Conservation (phyloP, 805 yeast species). For the Candida patagonica region DNA sequence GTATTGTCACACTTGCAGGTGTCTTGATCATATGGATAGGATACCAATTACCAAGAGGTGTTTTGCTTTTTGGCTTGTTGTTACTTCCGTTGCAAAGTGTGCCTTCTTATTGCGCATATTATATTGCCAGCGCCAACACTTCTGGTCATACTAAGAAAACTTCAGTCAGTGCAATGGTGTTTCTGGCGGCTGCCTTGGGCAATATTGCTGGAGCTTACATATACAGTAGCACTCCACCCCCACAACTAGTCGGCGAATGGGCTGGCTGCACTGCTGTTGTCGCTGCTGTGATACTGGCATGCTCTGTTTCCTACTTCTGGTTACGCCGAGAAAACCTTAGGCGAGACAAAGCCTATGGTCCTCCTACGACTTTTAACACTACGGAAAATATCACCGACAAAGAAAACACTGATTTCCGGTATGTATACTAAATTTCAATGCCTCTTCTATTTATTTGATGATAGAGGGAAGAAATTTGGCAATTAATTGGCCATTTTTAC, state of each 20-base stretch:
- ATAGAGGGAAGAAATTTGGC: no score
- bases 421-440: constrained; percentile 23
- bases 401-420: constrained; percentile 12
- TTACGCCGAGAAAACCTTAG: constrained; percentile 7
- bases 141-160: constrained; percentile 52
- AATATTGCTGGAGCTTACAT: constrained; percentile 41
- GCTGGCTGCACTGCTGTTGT: no score
- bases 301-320: no score
- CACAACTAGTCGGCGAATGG: constrained; percentile 6
- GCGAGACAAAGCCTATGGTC: constrained; percentile 7
- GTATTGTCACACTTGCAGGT: constrained; percentile 21
- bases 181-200: constrained; percentile 46
- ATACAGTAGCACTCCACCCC: constrained; percentile 10
- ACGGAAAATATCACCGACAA: constrained; percentile 13
- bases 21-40: constrained; percentile 31
- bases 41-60: no score
- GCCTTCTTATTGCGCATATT: constrained; percentile 10
- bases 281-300: constrained; percentile 13
- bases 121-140: constrained; percentile 35
- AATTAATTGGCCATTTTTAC: no score
- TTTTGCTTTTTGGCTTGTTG: constrained; percentile 30
- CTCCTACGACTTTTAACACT: constrained; percentile 6
- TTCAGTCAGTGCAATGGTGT: constrained; percentile 35
- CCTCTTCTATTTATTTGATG: no score
- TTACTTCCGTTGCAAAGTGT: constrained; percentile 11